A percentile compares a stretch with the other conserved stretches of the same genome.
Conservation (phyloP, 2,329 filamentous ascomycete species). For the Fusarium sp. region DNA sequence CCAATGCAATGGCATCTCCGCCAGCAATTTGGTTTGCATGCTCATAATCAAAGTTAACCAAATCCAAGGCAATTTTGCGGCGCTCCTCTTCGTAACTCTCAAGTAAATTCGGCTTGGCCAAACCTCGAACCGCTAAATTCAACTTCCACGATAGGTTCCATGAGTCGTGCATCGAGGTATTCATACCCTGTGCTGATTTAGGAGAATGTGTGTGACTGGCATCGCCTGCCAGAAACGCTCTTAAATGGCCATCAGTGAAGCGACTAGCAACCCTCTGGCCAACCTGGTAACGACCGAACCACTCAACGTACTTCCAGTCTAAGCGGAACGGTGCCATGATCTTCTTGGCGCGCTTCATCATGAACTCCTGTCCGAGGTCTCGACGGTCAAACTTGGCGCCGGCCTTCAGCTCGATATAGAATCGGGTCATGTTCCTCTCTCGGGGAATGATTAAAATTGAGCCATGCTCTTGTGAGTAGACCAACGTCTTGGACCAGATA, state of each 20-base stretch:
- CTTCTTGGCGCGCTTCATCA: conserved; percentile 73
- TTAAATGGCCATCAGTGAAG: conserved; percentile 70
- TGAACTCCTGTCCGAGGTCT: conserved; percentile 69
- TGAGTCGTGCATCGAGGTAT: conserved; percentile 69
- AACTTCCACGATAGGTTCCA: conserved; percentile 69
- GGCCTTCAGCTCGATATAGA: conserved; percentile 68
- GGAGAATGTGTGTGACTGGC: conserved; percentile 79
- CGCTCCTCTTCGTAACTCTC: conserved; percentile 72
- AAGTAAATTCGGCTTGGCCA: conserved; percentile 65
- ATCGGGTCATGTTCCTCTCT: conserved; percentile 77
- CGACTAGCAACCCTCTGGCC: conserved; percentile 76
- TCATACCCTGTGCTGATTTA: conserved; percentile 77
- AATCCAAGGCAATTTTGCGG: conserved; percentile 68
- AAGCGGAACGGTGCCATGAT: conserved; percentile 69
- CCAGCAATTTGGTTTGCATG: conserved; percentile 69
- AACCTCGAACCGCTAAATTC: conserved; percentile 64
- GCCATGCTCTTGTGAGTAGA: conserved; percentile 74
- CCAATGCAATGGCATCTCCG: conserved; percentile 71
- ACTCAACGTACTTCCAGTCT: conserved; percentile 70
- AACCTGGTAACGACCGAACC: conserved; percentile 79
- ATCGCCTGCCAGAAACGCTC: conserved; percentile 77
- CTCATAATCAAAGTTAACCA: conserved; percentile 69
- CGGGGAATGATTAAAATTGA: conserved; percentile 80
- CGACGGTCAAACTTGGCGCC: conserved; percentile 54
- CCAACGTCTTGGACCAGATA: conserved; percentile 78